Evolutionary conservation across 306 rosid species (phyloP).

Genomic region (Dalbergia cultrata): DNA sequence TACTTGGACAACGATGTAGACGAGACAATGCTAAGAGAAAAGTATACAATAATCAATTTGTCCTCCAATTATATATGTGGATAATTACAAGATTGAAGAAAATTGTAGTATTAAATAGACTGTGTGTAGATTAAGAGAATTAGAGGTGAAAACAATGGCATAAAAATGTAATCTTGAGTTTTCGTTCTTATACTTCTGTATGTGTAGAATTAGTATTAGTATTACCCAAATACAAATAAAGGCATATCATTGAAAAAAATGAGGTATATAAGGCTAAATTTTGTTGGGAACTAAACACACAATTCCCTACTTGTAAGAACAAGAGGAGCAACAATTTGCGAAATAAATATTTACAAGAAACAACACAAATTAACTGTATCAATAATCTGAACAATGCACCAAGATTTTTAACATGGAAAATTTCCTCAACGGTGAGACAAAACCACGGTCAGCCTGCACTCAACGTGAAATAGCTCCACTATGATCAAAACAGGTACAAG

Average conservation of each 20-base stretch:
- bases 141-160: background rate
- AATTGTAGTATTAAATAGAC: background rate
- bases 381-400: no score
- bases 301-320: no score
- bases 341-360: no score
- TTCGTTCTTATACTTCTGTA: background rate
- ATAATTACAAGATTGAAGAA: no score
- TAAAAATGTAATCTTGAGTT: background rate
- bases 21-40: conserved; percentile 4
- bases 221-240: conserved; percentile 17
- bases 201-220: background rate
- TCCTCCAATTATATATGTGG: background rate
- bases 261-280: background rate
- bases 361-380: no score
- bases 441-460: no score
- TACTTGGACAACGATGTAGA: conserved; percentile 20
- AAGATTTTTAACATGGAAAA: no score
- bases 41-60: background rate
- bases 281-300: no score
- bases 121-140: background rate
- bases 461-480: no score
- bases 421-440: no score
- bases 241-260: background rate
- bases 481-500: no score
- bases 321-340: no score